Base-by-base conservation (phyloP, 2,329 filamentous ascomycete genomes). In the Endothia cerciana region DNA sequence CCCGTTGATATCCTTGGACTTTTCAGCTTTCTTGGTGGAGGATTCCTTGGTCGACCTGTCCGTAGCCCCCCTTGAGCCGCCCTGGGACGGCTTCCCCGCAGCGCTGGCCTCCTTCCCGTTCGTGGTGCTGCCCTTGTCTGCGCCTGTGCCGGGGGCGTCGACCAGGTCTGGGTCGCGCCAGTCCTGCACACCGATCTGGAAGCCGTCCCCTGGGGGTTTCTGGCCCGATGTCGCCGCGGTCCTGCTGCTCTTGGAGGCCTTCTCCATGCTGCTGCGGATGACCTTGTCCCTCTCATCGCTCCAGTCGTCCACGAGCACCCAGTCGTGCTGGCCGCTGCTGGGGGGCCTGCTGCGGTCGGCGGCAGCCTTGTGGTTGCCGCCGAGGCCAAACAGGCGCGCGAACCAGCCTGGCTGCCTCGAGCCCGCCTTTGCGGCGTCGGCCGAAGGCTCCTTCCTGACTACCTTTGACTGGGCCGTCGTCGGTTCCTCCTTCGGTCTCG, bases 171-270 rank as follows among this genome's bases (percentile, higher is more conserved):
- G 90, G 74, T 95, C 92, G 70, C 91, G 86, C 92, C 92, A 94
- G 74, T 95, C 92, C 70, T 95, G 91, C 15, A 93, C 88, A n/a
- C 91, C 92, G 72, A 94, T 94, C 55, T 91, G 84, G 74, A 94
- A 94, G 65, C 84, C 86, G 74, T 93, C 89, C 57, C 80, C 76
- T 2, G 74, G 62, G 2, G 68, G 68, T 67, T 40, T 70, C 66
- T 41, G 69, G 59, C 41, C 69, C 15, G 71, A 65, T 11, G 71
- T 70, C 4, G 65, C 47, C n/a, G 60, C 64, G 10, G 60, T 65
- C n/a, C 70, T 73, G 56, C 71, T 63, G 63, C 74, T 75, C 65
- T 76, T 77, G n/a, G 73, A 72, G 17, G 76, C 76, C 67, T 80
- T 77, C 59, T 76, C 71, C 4, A 80, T 73, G 61, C 76, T 80